A percentile compares a stretch with the other conserved stretches of the same genome.
phyloP scores from a whole-genome alignment of 306 rosid species.

The Lotus japonicus region DNA sequence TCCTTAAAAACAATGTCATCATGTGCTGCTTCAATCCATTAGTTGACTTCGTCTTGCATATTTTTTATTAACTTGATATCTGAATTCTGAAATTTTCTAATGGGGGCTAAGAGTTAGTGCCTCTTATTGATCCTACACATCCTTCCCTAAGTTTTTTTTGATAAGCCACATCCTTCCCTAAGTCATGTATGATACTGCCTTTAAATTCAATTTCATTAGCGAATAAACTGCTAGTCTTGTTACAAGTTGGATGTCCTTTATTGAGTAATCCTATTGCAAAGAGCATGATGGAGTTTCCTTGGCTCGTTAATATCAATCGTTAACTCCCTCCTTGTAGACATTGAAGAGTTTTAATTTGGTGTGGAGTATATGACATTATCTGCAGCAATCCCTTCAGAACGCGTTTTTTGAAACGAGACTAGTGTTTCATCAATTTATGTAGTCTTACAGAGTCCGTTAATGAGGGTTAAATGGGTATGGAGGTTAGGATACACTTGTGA shows the following conservation, averaged over 20 bases:
- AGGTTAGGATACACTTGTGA: too few species aligned
- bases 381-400: too few species aligned
- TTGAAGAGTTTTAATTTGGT: constrained; percentile 18
- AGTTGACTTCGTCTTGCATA: background rate
- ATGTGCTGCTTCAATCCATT: background rate
- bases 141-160: too few species aligned
- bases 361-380: too few species aligned
- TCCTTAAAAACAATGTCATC: background rate
- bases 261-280: background rate
- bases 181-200: too few species aligned
- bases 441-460: too few species aligned
- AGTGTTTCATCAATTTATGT: too few species aligned
- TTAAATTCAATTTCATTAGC: background rate
- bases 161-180: background rate
- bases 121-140: too few species aligned
- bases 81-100: background rate
- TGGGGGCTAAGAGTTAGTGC: background rate
- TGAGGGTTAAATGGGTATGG: too few species aligned
- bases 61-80: background rate
- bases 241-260: background rate
- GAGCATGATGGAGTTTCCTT: background rate
- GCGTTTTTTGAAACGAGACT: too few species aligned
- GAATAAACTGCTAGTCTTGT: background rate
- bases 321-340: background rate
- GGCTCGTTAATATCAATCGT: background rate